Base-by-base conservation (phyloP, 352 stramenopile species). In the Blastocystis sp. region DNA sequence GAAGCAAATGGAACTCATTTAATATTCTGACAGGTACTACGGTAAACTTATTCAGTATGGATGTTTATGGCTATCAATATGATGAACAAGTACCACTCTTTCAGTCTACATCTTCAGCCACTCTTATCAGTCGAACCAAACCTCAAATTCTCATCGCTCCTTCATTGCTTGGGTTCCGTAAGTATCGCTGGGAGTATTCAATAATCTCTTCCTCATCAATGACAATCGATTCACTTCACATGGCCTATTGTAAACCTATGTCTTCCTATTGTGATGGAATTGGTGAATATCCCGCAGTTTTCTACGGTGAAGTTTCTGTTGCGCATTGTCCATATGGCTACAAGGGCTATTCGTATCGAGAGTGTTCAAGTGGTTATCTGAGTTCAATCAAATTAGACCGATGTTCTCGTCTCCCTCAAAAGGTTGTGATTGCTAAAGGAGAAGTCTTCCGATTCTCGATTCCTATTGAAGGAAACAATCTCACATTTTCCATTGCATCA, bases 401-500 rank as follows among this genome's bases (percentile, higher is more conserved):
- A 29, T 86, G 75, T 35, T 24, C 14, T 21, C 12, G 14, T 11
- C 12, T 27, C 16, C 11, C 7, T 11, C 29, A 63, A 21, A 21
- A 43, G 51, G 59, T 80, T 37, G 69, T 80, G 69, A n/a, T n/a
- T n/a, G n/a, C n/a, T n/a, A n/a, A 61, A 59, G 69, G 43, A 63
- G n/a, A 80, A 46, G 51, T 24, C 46, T 12, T 39, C 56, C 37
- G 65, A 4, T 16, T 65, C 39, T 12, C 46, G 69, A 12, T 19
- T 5, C 16, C 69, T 52, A 6, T 65, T 24, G 1, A 65, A 63
- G 24, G 49, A 61, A 1, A 80, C 59, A 46, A 80, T 80, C 42
- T 46, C 65, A 39, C 43, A 46, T 75, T 75, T 43, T 75, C 27
- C 65, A 75, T 75, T 37, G 27, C 24, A 7, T n/a, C 29, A 4